A percentile compares a stretch with the other conserved stretches of the same genome.
Conservation (phyloP, 75 land plant genomes). For the Picea glauca region DNA sequence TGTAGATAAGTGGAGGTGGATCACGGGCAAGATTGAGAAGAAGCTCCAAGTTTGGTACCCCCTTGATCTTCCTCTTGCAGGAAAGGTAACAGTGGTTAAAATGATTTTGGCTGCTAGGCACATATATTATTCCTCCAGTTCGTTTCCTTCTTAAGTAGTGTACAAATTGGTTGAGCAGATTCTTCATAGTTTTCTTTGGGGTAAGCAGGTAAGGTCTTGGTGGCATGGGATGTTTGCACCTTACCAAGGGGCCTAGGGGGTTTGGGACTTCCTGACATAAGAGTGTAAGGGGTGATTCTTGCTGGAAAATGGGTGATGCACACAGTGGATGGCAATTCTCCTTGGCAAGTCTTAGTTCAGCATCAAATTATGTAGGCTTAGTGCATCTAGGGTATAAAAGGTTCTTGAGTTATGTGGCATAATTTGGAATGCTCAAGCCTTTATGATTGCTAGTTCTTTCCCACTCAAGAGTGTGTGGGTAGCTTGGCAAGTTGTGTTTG, state of each 20-base stretch:
- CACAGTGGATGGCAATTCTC: not conserved
- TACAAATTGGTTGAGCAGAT: not conserved
- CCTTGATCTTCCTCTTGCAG: not conserved
- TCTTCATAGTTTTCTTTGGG: not conserved
- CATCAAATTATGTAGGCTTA: not conserved
- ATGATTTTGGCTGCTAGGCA: not conserved
- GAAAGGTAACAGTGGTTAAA: not conserved
- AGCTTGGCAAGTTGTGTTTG: not conserved
- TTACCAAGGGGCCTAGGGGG: not conserved
- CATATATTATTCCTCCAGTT: not conserved
- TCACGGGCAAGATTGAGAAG: not conserved
- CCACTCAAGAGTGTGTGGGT: not conserved
- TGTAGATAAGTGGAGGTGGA: not conserved
- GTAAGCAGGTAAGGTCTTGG: not conserved
- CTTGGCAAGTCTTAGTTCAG: not conserved
- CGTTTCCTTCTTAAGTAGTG: not conserved
- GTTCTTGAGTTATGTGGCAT: not conserved
- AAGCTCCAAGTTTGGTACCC: not conserved
- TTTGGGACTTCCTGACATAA: not conserved
- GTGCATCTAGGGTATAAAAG: not conserved
- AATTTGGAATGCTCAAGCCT: not conserved
- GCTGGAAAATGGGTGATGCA: not conserved
- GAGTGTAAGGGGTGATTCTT: not conserved
- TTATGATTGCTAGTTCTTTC: not conserved
- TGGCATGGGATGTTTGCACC: not conserved